Base-by-base conservation (phyloP, 805 yeast species). In the Torulaspora microellipsoides region DNA sequence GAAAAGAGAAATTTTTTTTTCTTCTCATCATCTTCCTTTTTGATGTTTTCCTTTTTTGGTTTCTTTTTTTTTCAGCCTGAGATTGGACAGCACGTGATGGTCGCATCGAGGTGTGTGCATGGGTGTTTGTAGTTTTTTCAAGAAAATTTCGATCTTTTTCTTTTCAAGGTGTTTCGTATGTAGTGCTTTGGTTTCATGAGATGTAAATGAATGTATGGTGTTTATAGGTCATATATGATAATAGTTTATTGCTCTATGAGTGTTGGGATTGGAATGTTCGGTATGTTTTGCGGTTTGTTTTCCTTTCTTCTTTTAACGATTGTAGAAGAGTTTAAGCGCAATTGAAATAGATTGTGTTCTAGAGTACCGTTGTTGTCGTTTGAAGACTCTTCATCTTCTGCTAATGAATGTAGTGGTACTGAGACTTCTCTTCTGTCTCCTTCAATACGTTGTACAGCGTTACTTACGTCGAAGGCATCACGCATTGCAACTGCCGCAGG, bases 401-500 rank as follows among this genome's bases (percentile, higher is more conserved):
- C 58, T 11, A 65, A 40, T 23, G 51, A 55, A 34, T 49, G 54
- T 38, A 46, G 54, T 13, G 34, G 32, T 30, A 28, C 33, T 34
- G 31, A 40, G 33, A 23, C 25, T 31, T 36, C 43, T 30, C 42
- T 41, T 42, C 46, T 59, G 31, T 83, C 90, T 58, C 81, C 85
- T 40, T 83, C 88, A 68, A 76, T 75, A 55, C 95, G 79, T 59
- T 86, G 91, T 13, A 87, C 88, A 5, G 95, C 95, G 39, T 87
- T 83, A 25, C 89, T 81, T 8, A 87, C 80, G 56, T 87, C 95
- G 62, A 87, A 87, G 10, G 90, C 95, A 55, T 87, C 95, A 52
- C 86, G 80, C 65, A 87, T 73, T 0, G 88, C 87, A 38, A 81
- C 83, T 1, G 89, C 88, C 2, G 86, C 88, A 4, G 89, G 89